A percentile compares a stretch with the other conserved stretches of the same genome.
Evolutionary conservation across 225 moss, liverwort and hornwort genomes (phyloP).

Genomic region (Straminergon stramineum): DNA sequence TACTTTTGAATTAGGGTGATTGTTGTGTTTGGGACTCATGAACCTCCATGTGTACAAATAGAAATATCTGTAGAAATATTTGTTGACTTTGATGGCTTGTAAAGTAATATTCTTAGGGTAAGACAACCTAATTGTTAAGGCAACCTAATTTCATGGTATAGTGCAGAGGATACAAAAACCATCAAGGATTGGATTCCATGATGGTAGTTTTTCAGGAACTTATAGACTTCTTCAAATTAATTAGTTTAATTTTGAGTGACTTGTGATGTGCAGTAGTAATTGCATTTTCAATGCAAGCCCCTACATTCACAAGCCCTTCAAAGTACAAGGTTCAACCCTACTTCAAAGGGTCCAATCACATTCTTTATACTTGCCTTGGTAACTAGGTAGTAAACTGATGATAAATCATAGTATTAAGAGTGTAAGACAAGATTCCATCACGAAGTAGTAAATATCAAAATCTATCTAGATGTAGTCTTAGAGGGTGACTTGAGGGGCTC

Average conservation of each 20-base stretch:
- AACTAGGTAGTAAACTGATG: background rate
- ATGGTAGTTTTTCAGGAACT: background rate
- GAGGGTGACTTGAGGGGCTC: fast-evolving
- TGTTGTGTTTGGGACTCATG: too few relatives aligned
- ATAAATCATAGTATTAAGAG: background rate
- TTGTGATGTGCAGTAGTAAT: fast-evolving
- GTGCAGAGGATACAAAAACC: background rate
- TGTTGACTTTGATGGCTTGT: too few relatives aligned
- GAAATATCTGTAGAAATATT: too few relatives aligned
- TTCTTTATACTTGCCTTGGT: fast-evolving
- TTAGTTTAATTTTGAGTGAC: background rate
- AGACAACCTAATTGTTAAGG: too few relatives aligned
- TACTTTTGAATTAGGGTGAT: too few relatives aligned
- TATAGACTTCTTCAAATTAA: background rate
- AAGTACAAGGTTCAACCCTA: fast-evolving
- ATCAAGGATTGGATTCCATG: background rate
- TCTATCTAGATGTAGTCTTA: too few relatives aligned
- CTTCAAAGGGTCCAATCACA: background rate
- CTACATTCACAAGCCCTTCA: background rate
- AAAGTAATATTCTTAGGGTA: too few relatives aligned
- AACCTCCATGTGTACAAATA: too few relatives aligned
- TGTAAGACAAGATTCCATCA: background rate
- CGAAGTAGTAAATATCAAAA: too few relatives aligned
- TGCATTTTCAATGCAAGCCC: fast-evolving
- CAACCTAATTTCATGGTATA: too few relatives aligned